A percentile compares a stretch with the other conserved stretches of the same genome.
These are phyloP conservation scores for Dendrobium huoshanense DNA, from an alignment of 106 monocot species.

Conservation along the genomic window DNA sequence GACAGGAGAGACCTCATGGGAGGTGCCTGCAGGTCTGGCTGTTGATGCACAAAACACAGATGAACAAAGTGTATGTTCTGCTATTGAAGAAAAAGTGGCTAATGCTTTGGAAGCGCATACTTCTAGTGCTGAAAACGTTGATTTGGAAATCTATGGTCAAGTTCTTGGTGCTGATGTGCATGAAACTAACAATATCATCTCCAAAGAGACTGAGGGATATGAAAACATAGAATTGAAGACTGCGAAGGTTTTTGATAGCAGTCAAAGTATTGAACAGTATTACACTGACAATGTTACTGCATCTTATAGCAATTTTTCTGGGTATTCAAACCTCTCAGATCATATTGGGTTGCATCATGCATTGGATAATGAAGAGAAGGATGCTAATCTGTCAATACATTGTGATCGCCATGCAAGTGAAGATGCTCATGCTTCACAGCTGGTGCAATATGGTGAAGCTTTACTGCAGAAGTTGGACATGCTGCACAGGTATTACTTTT, in stretches of 20 bases:
- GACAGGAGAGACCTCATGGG: slow-evolving; percentile 99
- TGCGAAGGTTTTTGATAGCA: slow-evolving; percentile 18
- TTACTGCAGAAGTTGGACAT: slow-evolving; percentile 48
- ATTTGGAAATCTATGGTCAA: slow-evolving; percentile 7
- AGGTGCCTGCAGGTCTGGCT: slow-evolving; percentile 44
- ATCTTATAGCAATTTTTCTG: background rate
- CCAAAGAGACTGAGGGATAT: slow-evolving; percentile 12
- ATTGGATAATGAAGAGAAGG: slow-evolving; percentile 20
- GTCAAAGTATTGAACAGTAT: slow-evolving; percentile 20
- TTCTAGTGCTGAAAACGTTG: background rate
- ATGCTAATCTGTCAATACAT: slow-evolving; percentile 2
- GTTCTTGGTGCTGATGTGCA: slow-evolving; percentile 16
- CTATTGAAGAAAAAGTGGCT: slow-evolving; percentile 11
- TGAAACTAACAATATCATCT: slow-evolving; percentile 13
- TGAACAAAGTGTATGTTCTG: slow-evolving; percentile 23
- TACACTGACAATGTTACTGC: background rate
- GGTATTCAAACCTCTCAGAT: background rate
- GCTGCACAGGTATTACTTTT: slow-evolving; percentile 18
- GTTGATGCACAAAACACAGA: slow-evolving; percentile 6
- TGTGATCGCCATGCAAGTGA: slow-evolving; percentile 15
- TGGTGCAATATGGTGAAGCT: slow-evolving; percentile 57
- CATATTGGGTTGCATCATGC: background rate
- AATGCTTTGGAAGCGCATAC: slow-evolving; percentile 12
- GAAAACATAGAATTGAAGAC: slow-evolving; percentile 11
- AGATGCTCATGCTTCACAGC: slow-evolving; percentile 43